Conservation (phyloP, 257 asterid genomes). For the Ilex asprella region DNA sequence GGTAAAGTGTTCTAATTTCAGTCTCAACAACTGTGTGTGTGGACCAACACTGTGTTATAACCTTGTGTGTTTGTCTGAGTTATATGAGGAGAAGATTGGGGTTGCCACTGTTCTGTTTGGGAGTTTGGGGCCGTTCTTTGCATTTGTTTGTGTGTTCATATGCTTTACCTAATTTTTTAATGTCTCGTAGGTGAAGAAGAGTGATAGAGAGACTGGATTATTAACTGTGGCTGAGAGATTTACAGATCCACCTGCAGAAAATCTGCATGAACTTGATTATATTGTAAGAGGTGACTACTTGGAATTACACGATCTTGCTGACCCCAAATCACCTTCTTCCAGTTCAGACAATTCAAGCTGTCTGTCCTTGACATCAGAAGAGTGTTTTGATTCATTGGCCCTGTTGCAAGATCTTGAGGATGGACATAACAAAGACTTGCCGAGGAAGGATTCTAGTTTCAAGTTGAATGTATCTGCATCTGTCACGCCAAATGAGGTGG, state of each 20-base stretch:
- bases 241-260: constrained; percentile 17
- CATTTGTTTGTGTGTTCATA: no score
- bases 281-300: constrained; percentile 40
- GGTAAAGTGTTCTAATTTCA: no score
- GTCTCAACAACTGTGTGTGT: no score
- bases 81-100: no score
- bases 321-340: constrained; percentile 35
- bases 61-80: no score
- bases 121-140: no score
- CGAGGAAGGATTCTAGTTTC: constrained; percentile 21
- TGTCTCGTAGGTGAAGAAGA: constrained; percentile 18
- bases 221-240: constrained; percentile 13
- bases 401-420: constrained; percentile 39
- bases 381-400: constrained; percentile 40
- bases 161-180: not conserved
- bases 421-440: constrained; percentile 12
- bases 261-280: constrained; percentile 20
- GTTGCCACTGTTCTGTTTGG: no score
- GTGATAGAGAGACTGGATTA: constrained; percentile 12
- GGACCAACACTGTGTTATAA: no score
- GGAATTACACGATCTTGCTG: constrained; percentile 44
- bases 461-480: constrained; percentile 22
- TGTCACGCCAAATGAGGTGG: constrained; percentile 20
- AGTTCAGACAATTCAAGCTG: constrained; percentile 58
- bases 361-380: constrained; percentile 49